Evolutionary conservation across 2,329 filamentous ascomycete genomes (phyloP), one percentile per base, ranked within the genome.

Genomic region (Rhynchosporium secalis): DNA sequence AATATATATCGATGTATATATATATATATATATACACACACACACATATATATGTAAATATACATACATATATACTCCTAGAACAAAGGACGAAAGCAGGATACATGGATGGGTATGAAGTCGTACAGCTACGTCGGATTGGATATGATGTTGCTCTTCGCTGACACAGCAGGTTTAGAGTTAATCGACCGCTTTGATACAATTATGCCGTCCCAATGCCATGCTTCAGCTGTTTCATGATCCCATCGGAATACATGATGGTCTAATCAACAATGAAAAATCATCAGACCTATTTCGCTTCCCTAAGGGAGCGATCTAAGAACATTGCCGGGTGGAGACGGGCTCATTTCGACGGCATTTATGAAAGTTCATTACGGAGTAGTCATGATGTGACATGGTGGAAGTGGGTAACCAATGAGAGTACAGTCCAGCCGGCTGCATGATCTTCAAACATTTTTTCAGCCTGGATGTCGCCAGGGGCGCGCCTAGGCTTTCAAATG

Each of bases 341-440:
- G 49, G 33, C 43, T 46, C 52, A 51, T 45, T 56, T 52, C 46
- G 59, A 49, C 56, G 57, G 51, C 29, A 38, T 33, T 43, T 41
- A 46, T 49, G 13, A 46, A 56, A 49, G 20, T 20, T 20, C 20
- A 20, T 20, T 1, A 47, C 20, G 52, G 51, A 56, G 56, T 49
- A 38, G 51, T 56, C 38, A 43, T 56, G 59, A 61, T 56, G 59
- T 47, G 59, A 56, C 59, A 40, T 43, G 46, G 56, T 10, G 31
- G 36, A 51, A 43, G 20, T 36, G 15, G 12, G 48, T 38, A 51
- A 31, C 56, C 56, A 58, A 58, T 58, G 56, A 58, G 5, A 58
- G 20, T 26, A n/a, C 15, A 40, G 20, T 15, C 13, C 43, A 20
- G 15, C 49, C 49, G 33, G 33, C 49, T 20, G 36, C 33, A 31